phyloP scores from a whole-genome alignment of 192 early-diverging fungal species.

The Helicostylum pulchrum region DNA sequence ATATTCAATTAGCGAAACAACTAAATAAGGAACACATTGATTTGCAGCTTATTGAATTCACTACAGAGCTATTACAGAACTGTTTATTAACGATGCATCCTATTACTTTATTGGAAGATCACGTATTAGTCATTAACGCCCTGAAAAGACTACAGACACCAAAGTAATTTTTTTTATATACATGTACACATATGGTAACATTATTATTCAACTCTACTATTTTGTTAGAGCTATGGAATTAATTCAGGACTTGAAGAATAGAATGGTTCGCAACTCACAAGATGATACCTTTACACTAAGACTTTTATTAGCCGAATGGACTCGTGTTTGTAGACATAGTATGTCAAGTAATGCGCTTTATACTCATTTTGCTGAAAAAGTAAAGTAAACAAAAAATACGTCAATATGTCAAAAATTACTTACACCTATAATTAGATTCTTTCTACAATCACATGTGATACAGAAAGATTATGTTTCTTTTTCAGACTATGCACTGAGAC shows the following conservation, averaged over 20 bases:
- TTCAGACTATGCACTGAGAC: constrained; percentile 85
- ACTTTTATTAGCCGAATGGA: constrained; percentile 76
- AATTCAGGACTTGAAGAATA: constrained; percentile 22
- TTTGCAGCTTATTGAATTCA: constrained; percentile 65
- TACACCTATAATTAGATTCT: not conserved
- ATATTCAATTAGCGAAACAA: constrained; percentile 79
- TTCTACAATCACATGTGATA: constrained; percentile 50
- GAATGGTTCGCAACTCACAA: constrained; percentile 4
- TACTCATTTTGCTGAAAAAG: constrained; percentile 49
- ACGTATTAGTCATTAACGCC: constrained; percentile 14
- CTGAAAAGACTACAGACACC: constrained; percentile 58
- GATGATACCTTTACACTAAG: constrained; percentile 19
- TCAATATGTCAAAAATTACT: not conserved
- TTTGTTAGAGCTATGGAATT: constrained; percentile 40
- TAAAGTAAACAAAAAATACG: not conserved
- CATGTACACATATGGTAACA: constrained; percentile 17
- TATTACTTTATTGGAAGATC: constrained; percentile 29
- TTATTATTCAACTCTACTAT: constrained; percentile 42
- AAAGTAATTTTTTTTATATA: constrained; percentile 52
- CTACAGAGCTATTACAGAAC: constrained; percentile 65
- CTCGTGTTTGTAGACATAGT: constrained; percentile 64
- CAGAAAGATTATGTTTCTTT: constrained; percentile 76
- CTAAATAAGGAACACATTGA: constrained; percentile 62
- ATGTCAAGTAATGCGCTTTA: constrained; percentile 64
- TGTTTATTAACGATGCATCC: constrained; percentile 53